Conservation (phyloP, 2,329 filamentous ascomycete species). For the Drechslerella dactyloides region DNA sequence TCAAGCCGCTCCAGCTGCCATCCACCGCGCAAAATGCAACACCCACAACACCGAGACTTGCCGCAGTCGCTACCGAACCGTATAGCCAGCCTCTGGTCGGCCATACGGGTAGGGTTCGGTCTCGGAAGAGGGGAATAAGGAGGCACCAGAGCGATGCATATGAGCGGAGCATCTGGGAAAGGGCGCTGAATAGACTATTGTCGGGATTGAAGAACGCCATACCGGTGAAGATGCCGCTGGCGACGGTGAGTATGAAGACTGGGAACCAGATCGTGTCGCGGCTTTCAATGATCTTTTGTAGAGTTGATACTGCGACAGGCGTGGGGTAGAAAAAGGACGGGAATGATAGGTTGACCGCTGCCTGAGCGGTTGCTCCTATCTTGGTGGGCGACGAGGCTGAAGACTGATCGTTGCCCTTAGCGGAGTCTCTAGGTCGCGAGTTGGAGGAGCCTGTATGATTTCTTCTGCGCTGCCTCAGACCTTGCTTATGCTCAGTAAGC, state of each 20-base stretch:
- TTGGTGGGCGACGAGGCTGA: neutral
- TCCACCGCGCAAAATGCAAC: constrained; percentile 14
- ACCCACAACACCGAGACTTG: neutral
- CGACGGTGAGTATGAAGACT: constrained; percentile 4
- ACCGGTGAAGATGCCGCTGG: constrained; percentile 1
- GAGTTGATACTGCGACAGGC: neutral
- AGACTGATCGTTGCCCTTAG: neutral
- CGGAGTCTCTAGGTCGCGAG: neutral
- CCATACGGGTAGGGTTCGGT: constrained; percentile 11
- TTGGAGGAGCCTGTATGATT: neutral
- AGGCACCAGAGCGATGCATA: constrained; percentile 12
- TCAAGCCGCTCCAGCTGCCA: constrained; percentile 2
- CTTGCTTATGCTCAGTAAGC: neutral
- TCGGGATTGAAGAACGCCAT: constrained; percentile 6
- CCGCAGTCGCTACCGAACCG: neutral
- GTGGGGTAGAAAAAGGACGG: neutral
- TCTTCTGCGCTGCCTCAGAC: neutral
- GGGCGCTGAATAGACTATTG: neutral
- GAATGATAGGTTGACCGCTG: neutral
- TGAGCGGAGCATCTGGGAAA: constrained; percentile 2
- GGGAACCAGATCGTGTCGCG: neutral
- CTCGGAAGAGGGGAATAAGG: constrained; percentile 6
- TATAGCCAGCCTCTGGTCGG: constrained; percentile 13
- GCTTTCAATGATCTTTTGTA: neutral
- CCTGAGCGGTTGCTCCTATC: neutral